Conservation (phyloP, 2,329 filamentous ascomycete genomes). For the Chlorencoelia australis region DNA sequence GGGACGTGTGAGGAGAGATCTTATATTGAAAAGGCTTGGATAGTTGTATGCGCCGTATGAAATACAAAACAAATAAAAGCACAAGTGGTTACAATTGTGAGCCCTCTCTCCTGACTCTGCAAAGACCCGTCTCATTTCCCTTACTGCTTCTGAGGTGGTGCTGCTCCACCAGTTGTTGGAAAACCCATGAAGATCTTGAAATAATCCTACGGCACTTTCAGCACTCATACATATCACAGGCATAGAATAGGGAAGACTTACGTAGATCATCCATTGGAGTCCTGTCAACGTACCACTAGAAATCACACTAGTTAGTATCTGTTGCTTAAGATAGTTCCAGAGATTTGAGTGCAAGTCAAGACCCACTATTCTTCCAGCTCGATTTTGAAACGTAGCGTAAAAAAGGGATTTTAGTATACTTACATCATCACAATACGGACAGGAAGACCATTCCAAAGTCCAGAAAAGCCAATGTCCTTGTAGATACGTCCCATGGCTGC, state of each 20-base stretch:
- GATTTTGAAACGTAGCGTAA: too few relatives aligned
- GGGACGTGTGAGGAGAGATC: too few relatives aligned
- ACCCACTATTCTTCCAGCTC: too few relatives aligned
- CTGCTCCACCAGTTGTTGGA: slow-evolving; percentile 64
- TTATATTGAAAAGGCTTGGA: too few relatives aligned
- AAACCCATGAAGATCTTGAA: slow-evolving; percentile 88
- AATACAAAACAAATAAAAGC: too few relatives aligned
- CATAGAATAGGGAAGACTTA: slow-evolving; percentile 26
- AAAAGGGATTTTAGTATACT: too few relatives aligned
- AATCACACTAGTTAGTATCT: background rate
- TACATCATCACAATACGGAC: slow-evolving; percentile 73
- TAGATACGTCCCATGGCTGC: slow-evolving; percentile 73
- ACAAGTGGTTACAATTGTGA: too few relatives aligned
- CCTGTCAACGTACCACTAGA: slow-evolving; percentile 47
- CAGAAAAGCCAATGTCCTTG: slow-evolving; percentile 72
- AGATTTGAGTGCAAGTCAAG: too few relatives aligned
- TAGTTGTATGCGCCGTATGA: too few relatives aligned
- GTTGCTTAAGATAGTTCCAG: background rate
- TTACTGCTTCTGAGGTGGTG: slow-evolving; percentile 20
- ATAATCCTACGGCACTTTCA: slow-evolving; percentile 48
- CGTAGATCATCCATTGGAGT: slow-evolving; percentile 90
- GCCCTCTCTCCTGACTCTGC: too few relatives aligned
- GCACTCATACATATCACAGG: background rate
- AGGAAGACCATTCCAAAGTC: slow-evolving; percentile 86
- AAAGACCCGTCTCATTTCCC: too few relatives aligned